Percentiles rank a stretch among this genome's conserved stretches.
These are phyloP conservation scores for Dryas integrifolia DNA, from an alignment of 331 rosid genomes.

Conservation along the genomic window DNA sequence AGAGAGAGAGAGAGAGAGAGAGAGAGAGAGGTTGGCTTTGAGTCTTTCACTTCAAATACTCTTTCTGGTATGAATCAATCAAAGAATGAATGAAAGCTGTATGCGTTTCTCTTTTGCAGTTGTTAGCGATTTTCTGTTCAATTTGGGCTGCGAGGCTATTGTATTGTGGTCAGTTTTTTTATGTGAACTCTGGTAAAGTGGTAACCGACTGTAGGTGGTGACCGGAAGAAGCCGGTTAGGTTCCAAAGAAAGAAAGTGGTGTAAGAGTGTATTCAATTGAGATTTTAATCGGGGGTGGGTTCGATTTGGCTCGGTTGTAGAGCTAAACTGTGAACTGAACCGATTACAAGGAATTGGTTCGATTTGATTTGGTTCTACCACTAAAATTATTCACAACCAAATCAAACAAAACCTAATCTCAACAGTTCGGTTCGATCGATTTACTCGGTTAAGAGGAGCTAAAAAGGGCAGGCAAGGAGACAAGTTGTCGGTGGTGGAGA, in stretches of 20 bases:
- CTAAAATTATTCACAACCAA: too few relatives aligned
- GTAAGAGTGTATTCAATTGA: too few relatives aligned
- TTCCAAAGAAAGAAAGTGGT: background rate
- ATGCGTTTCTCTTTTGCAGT: background rate
- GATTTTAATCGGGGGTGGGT: background rate
- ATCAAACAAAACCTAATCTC: too few relatives aligned
- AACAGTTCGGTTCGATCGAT: too few relatives aligned
- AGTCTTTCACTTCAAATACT: slow-evolving; percentile 14
- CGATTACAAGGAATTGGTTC: too few relatives aligned
- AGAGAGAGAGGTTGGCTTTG: background rate
- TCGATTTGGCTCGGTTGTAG: too few relatives aligned
- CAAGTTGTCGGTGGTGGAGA: background rate
- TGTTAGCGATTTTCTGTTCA: background rate
- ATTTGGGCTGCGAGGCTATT: background rate
- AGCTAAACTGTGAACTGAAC: too few relatives aligned
- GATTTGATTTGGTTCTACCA: too few relatives aligned
- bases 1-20: too few relatives aligned
- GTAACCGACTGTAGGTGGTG: slow-evolving; percentile 16
- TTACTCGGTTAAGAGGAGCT: too few relatives aligned
- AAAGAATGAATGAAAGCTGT: background rate
- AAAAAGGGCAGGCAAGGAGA: too few relatives aligned
- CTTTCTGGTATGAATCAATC: background rate
- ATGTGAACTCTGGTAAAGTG: background rate
- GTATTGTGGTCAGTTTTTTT: too few relatives aligned
- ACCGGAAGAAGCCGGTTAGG: slow-evolving; percentile 25